Conservation (phyloP, 75 land plant species). For the Pinus tabuliformis region DNA sequence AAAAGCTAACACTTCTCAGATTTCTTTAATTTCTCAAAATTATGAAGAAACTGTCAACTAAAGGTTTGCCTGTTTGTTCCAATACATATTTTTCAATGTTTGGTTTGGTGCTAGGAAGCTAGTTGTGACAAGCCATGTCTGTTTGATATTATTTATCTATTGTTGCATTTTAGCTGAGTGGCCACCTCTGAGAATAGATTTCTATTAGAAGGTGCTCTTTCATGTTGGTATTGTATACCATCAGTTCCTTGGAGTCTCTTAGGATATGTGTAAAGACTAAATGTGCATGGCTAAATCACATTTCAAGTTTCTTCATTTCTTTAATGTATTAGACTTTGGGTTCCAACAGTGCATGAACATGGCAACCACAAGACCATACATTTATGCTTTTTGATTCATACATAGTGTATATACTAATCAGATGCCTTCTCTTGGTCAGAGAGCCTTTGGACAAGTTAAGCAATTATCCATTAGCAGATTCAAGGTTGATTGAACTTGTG, state of each 20-base stretch:
- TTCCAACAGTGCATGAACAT: conserved; percentile 3
- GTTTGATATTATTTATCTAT: no score
- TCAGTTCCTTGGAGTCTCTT: not conserved
- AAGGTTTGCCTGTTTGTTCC: no score
- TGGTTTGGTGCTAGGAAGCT: no score
- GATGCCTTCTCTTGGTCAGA: not conserved
- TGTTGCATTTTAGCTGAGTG: no score
- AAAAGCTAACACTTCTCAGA: no score
- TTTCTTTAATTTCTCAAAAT: no score
- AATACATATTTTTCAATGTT: no score
- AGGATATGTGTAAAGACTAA: not conserved
- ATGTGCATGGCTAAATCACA: not conserved
- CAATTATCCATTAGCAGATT: not conserved
- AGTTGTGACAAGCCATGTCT: no score
- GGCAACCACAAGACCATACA: not conserved
- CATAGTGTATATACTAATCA: not conserved
- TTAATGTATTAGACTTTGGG: not conserved
- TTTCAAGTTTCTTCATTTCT: not conserved
- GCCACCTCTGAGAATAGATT: no score
- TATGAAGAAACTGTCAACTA: no score
- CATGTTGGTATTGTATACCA: no score
- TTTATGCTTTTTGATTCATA: not conserved
- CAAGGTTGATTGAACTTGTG: not conserved
- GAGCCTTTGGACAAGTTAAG: not conserved
- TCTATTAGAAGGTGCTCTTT: no score